These are phyloP conservation scores for Jackrogersella minutella DNA, from an alignment of 495 filamentous ascomycete genomes.

Conservation along the genomic window DNA sequence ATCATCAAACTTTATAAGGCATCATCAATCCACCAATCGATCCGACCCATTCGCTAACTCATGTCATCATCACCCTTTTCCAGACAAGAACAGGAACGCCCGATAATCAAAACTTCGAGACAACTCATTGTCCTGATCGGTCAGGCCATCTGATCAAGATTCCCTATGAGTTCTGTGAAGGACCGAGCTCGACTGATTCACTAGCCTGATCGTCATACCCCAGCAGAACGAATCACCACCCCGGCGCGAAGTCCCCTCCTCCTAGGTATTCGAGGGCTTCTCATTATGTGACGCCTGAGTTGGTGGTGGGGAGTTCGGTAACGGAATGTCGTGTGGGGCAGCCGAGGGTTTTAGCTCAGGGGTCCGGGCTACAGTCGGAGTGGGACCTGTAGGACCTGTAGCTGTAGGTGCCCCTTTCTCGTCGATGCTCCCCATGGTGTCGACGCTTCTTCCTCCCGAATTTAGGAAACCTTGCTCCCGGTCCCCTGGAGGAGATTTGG, in stretches of 20 bases:
- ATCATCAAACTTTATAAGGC: constrained; percentile 14
- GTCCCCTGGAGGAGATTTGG: constrained; percentile 56
- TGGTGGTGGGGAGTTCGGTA: constrained; percentile 33
- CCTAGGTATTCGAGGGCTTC: constrained; percentile 35
- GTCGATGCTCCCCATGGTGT: constrained; percentile 48
- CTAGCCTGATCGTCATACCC: constrained; percentile 31
- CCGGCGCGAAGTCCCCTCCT: constrained; percentile 23
- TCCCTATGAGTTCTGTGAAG: not conserved
- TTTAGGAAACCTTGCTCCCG: constrained; percentile 40
- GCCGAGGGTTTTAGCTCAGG: constrained; percentile 16
- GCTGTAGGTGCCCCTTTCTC: constrained; percentile 27
- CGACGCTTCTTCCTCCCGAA: constrained; percentile 53
- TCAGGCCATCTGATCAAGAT: not conserved
- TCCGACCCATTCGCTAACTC: constrained; percentile 8
- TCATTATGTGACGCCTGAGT: constrained; percentile 31
- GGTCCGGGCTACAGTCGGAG: not conserved
- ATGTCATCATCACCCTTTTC: constrained; percentile 3
- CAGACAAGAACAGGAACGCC: constrained; percentile 12
- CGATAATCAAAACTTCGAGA: constrained; percentile 6
- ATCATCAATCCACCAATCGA: constrained; percentile 10
- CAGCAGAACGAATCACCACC: constrained; percentile 14
- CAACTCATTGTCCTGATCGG: constrained; percentile 8
- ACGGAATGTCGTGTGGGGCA: constrained; percentile 35
- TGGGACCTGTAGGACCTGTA: constrained; percentile 7
- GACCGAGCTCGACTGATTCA: constrained; percentile 10